phyloP scores from a whole-genome alignment of 768 basidiomycete genomes.

The Austroboletus festivus region DNA sequence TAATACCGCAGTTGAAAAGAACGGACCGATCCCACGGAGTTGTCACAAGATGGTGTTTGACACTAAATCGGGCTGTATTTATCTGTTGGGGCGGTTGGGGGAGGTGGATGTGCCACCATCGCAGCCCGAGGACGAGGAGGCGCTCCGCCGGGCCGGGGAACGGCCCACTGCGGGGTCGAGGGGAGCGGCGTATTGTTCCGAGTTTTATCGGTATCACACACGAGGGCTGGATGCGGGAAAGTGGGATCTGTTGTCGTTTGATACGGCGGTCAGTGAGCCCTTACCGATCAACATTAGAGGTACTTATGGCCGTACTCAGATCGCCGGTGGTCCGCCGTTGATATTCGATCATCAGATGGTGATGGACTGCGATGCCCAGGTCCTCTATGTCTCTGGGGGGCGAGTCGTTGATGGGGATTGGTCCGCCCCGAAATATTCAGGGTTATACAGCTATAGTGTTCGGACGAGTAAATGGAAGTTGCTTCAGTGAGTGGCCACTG shows the following conservation, averaged over 20 bases:
- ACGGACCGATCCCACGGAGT: conserved; percentile 67
- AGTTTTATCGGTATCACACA: conserved; percentile 68
- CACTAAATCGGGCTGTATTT: conserved; percentile 63
- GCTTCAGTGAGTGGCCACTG: conserved; percentile 52
- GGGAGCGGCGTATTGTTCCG: conserved; percentile 52
- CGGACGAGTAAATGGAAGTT: conserved; percentile 62
- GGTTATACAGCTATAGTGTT: conserved; percentile 71
- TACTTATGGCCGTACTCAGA: conserved; percentile 33
- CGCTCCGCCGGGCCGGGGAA: conserved; percentile 20
- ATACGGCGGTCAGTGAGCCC: conserved; percentile 54
- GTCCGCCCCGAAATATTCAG: conserved; percentile 60
- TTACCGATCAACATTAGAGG: neutral
- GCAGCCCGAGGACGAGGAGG: conserved; percentile 24
- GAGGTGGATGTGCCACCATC: conserved; percentile 46
- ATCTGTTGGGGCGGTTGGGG: conserved; percentile 65
- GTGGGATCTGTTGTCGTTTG: conserved; percentile 69
- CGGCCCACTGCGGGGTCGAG: conserved; percentile 13
- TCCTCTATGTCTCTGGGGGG: conserved; percentile 75
- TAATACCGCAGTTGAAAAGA: conserved; percentile 50
- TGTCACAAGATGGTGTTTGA: conserved; percentile 87
- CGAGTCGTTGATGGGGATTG: conserved; percentile 66
- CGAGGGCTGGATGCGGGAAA: conserved; percentile 46
- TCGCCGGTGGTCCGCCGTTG: conserved; percentile 65
- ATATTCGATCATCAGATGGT: conserved; percentile 82
- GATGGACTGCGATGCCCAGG: conserved; percentile 67